Evolutionary conservation across 2,329 filamentous ascomycete species (phyloP).

Genomic region (Fusarium sp.): DNA sequence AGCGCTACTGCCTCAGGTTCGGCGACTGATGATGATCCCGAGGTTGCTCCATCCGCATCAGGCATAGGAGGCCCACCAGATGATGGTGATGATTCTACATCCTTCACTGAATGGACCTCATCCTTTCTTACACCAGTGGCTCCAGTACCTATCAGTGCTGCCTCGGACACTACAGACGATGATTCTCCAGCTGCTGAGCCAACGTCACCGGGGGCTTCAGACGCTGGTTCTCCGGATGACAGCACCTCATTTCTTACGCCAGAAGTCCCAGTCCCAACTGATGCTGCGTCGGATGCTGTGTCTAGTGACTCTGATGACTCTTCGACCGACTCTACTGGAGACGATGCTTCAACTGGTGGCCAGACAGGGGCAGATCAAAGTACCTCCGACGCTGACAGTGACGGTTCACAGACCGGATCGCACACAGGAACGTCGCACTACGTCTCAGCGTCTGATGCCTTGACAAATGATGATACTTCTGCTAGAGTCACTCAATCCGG

Average conservation of each 20-base stretch:
- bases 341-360: not conserved
- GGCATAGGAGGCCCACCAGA: not conserved
- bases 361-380: too few relatives aligned
- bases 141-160: too few relatives aligned
- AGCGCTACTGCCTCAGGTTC: not conserved
- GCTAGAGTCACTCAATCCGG: not conserved
- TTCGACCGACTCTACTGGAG: not conserved
- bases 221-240: not conserved
- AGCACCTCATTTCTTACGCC: not conserved
- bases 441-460: too few relatives aligned
- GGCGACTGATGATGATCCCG: not conserved
- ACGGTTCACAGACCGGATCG: too few relatives aligned
- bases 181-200: not conserved
- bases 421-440: too few relatives aligned
- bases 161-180: not conserved
- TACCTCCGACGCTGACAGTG: too few relatives aligned
- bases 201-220: not conserved
- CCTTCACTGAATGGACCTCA: not conserved
- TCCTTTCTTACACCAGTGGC: not conserved
- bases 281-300: not conserved
- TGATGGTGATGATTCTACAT: not conserved
- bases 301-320: not conserved
- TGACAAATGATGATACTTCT: not conserved
- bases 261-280: not conserved
- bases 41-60: not conserved